Percentiles rank a stretch among this genome's conserved stretches.
Conservation (phyloP, 2,329 filamentous ascomycete species). For the Thelonectria rubi region DNA sequence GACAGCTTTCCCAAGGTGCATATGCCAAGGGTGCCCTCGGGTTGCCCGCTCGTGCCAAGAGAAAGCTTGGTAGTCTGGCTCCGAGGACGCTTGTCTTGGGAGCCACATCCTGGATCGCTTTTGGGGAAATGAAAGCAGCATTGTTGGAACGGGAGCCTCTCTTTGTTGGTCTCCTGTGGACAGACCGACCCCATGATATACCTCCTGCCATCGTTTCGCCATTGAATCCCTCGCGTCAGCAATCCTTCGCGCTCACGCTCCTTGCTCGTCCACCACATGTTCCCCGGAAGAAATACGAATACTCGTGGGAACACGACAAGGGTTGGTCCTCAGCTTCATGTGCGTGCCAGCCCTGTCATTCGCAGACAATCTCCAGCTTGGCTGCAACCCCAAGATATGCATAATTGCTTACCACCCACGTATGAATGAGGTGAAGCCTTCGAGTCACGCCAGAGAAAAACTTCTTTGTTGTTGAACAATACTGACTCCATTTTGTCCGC, state of each 20-base stretch:
- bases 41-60: conserved; percentile 41
- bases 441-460: background rate
- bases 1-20: conserved; percentile 24
- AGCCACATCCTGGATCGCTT: conserved; percentile 21
- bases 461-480: background rate
- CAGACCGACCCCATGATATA: background rate
- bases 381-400: conserved; percentile 11
- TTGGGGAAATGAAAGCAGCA: background rate
- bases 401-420: conserved; percentile 13
- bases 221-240: background rate
- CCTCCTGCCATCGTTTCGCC: background rate
- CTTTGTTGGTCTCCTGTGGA: background rate
- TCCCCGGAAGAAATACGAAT: background rate
- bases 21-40: conserved; percentile 36
- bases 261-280: background rate
- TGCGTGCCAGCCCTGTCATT: conserved; percentile 1
- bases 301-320: conserved; percentile 5
- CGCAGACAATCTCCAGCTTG: background rate
- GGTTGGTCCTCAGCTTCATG: background rate
- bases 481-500: background rate
- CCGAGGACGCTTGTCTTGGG: conserved; percentile 35
- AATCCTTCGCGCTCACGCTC: background rate
- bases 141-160: too few relatives aligned
- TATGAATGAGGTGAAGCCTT: too few relatives aligned
- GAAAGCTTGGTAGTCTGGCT: conserved; percentile 42